Evolutionary conservation across 306 rosid species (phyloP), one percentile per base, ranked within the genome.

Genomic region (Cicer chorassanicum): DNA sequence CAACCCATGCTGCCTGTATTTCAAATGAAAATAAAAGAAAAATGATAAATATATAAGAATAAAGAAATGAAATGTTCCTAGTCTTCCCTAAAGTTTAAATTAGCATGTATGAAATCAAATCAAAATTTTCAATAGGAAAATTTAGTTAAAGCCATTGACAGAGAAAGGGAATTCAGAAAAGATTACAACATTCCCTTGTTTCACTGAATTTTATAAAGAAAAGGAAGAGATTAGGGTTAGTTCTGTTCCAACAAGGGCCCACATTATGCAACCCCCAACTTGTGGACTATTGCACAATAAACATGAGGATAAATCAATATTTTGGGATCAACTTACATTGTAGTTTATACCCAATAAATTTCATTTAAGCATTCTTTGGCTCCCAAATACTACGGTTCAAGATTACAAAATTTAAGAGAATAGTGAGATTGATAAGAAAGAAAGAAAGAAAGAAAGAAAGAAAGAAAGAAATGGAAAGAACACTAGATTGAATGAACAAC

Each of bases 1-100:
- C 97, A 78, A 93, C 98, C 98, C 98, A 93, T 57, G 98, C 92
- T 4, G 98, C 98, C 98, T 93, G 80, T 77, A 68, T 66, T 71
- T 41, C 66, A 75, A 48, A 72, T 61, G 57, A 61, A 68, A 62
- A 44, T 21, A 29, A 29, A 29, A 29, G 4, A 29, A 29, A 29
- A 0, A 34, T 12, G 9, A 14, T 49, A 49, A 41, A 16, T 41
- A n/a, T 4, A 38, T n/a, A 9, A 50, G 9, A 42, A 44, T 39
- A n/a, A 16, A 64, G 6, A 76, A 61, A 51, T 68, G 38, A 41
- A 15, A 59, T 5, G 42, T n/a, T 21, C 57, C 49, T 6, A 6
- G 15, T 16, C 43, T 48, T 36, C 50, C 12, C 24, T 44, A 48
- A 59, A 19, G 43, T 61, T 36, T 39, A 73, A 12, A 66, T 19